Percentiles rank a stretch among this genome's conserved stretches.
phyloP scores from a whole-genome alignment of 2,329 filamentous ascomycete species.

The Plenodomus tracheiphilus region DNA sequence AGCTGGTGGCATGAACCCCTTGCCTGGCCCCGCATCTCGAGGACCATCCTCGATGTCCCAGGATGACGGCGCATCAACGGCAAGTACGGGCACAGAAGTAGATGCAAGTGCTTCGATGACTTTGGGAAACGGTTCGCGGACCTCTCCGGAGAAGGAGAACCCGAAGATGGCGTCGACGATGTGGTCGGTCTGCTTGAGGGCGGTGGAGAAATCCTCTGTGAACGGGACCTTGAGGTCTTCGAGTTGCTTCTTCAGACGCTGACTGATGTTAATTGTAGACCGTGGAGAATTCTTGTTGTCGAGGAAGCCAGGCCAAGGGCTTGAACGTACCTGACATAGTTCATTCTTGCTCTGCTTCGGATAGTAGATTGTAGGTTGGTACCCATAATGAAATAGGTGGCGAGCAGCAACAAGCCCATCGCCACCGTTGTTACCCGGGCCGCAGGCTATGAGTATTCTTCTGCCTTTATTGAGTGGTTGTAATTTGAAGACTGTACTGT shows the following conservation, averaged over 20 bases:
- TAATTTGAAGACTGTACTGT: constrained; percentile 72
- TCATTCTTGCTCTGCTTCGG: constrained; percentile 91
- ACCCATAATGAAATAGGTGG: constrained; percentile 90
- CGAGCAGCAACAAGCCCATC: constrained; percentile 94
- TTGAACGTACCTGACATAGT: constrained; percentile 74
- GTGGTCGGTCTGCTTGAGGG: constrained; percentile 72
- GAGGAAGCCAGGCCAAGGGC: background rate
- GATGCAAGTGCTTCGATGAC: constrained; percentile 78
- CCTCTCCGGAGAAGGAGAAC: constrained; percentile 89
- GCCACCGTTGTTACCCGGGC: constrained; percentile 78
- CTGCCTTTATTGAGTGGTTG: constrained; percentile 74
- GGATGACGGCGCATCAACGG: constrained; percentile 89
- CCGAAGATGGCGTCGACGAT: constrained; percentile 93
- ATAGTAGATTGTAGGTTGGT: constrained; percentile 86
- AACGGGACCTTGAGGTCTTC: constrained; percentile 82
- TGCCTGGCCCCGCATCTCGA: constrained; percentile 74
- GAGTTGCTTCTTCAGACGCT: constrained; percentile 84
- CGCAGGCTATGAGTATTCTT: constrained; percentile 84
- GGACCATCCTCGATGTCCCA: constrained; percentile 93
- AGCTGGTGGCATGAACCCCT: constrained; percentile 76
- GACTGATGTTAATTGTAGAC: constrained; percentile 12
- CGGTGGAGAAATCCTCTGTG: constrained; percentile 73
- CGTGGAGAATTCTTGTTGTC: background rate
- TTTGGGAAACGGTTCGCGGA: constrained; percentile 86
- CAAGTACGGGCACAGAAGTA: constrained; percentile 75